phyloP scores from a whole-genome alignment of 1,139 yeast genomes.

The Pichia sp. region DNA sequence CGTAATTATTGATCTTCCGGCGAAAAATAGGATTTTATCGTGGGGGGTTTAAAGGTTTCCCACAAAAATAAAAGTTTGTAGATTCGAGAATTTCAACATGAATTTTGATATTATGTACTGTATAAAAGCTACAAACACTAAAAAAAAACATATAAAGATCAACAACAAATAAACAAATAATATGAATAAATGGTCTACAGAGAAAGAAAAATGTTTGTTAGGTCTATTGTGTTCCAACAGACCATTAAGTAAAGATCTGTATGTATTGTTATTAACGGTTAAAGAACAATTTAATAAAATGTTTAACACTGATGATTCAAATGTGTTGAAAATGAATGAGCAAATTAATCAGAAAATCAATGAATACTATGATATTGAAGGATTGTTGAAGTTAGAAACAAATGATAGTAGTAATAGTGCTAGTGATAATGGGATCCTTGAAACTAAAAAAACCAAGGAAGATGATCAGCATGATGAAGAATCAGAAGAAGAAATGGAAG shows the following conservation, averaged over 20 bases:
- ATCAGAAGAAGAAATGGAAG: constrained; percentile 5
- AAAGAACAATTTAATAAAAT: constrained; percentile 32
- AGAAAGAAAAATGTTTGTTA: constrained; percentile 19
- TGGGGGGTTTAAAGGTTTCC: background rate
- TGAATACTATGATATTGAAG: constrained; percentile 26
- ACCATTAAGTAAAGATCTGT: constrained; percentile 22
- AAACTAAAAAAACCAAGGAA: background rate
- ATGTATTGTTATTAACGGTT: constrained; percentile 13
- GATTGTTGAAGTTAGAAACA: constrained; percentile 21
- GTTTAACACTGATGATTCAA: constrained; percentile 12
- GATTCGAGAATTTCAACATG: background rate
- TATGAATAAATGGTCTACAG: constrained; percentile 11
- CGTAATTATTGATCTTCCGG: background rate
- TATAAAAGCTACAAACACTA: background rate
- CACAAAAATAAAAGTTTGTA: background rate
- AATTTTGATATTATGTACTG: background rate
- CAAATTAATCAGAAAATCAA: constrained; percentile 19
- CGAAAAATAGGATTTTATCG: too few relatives aligned
- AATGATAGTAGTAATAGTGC: constrained; percentile 14
- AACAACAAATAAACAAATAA: background rate
- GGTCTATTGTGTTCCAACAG: constrained; percentile 23
- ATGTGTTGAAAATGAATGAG: constrained; percentile 15
- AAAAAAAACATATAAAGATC: background rate
- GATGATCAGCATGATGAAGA: background rate
- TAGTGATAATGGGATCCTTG: background rate